Base-by-base conservation (phyloP, 495 filamentous ascomycete species). In the Oidiodendron maius region DNA sequence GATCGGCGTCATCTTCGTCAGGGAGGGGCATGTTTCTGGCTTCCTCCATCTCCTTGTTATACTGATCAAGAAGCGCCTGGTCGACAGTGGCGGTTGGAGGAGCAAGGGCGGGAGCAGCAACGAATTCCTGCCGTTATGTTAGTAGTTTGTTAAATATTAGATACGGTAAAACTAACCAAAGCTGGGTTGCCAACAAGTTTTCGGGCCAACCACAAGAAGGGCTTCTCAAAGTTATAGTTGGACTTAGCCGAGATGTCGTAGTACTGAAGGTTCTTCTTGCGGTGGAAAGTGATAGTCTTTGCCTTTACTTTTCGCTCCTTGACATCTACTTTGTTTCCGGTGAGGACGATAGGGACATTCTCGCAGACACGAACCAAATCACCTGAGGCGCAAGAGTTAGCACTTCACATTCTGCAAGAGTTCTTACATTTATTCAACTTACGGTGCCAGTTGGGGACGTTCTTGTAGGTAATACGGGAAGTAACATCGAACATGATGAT, bases 401-500 rank as follows among this genome's bases (percentile, higher is more conserved):
- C 49, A 63, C 62, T 44, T 12, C 26, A 30, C 5, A 30, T 12
- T 5, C 26, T 5, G 26, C 5, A 30, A 30, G 26, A 30, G 26
- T 5, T 5, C 20, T 16, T 24, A 9, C 6, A 12, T n/a, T 6
- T 28, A 32, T 9, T 20, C 17, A 22, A 84, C 90, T 72, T 82
- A 96, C 94, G 94, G 71, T 99, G 94, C 94, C 94, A 99, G 86
- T 97, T 97, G 69, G 94, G 94, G 50, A 99, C 94, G 77, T 99
- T 99, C 86, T 99, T 99, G 84, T 99, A 99, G 64, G 94, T 99
- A 70, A 99, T 99, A 68, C 94, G 89, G 54, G 94, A 97, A 40
- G 94, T 99, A 48, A 99, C 94, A 69, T 99, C 94, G 74, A 99
- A 99, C 94, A 99, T 99, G 83, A 99, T 97, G 78, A 99, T 95